A percentile compares a stretch with the other conserved stretches of the same genome.
phyloP scores from a whole-genome alignment of 2,329 filamentous ascomycete species.

The Cryphonectria nitschkei region DNA sequence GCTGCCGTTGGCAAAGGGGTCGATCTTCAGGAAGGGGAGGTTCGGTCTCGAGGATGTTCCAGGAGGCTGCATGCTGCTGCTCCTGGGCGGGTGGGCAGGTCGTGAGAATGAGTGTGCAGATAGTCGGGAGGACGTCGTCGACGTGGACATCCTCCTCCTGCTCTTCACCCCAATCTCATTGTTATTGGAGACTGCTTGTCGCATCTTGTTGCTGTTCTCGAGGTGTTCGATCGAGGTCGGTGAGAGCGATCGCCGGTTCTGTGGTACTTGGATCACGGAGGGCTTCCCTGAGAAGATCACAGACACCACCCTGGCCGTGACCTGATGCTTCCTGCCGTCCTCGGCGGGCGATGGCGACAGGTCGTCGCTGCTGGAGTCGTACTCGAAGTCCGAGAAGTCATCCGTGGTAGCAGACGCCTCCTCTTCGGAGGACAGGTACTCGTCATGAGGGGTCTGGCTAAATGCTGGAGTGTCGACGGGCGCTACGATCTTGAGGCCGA shows the following conservation, averaged over 20 bases:
- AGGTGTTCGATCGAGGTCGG: constrained; percentile 40
- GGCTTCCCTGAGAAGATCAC: constrained; percentile 65
- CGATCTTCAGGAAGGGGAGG: constrained; percentile 56
- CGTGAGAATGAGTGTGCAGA: constrained; percentile 30
- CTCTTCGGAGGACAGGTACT: constrained; percentile 69
- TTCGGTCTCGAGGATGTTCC: constrained; percentile 38
- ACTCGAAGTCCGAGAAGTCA: constrained; percentile 60
- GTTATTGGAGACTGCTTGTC: neutral
- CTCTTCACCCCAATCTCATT: constrained; percentile 32
- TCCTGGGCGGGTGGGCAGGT: constrained; percentile 42
- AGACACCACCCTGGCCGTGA: constrained; percentile 61
- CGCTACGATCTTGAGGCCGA: constrained; percentile 38
- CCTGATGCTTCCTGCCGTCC: constrained; percentile 51
- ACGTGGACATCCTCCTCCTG: constrained; percentile 40
- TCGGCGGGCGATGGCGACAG: constrained; percentile 29
- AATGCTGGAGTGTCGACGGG: constrained; percentile 40
- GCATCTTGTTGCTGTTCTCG: constrained; percentile 34
- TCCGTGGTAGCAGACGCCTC: constrained; percentile 66
- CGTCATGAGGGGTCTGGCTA: constrained; percentile 55
- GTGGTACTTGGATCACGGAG: constrained; percentile 55
- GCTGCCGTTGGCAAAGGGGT: constrained; percentile 53
- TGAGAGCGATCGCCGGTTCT: constrained; percentile 48
- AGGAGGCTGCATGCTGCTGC: constrained; percentile 47
- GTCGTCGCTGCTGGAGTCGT: constrained; percentile 38
- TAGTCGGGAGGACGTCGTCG: constrained; percentile 36